These are phyloP conservation scores for Penicillium herquei DNA, from an alignment of 495 filamentous ascomycete genomes.

Conservation along the genomic window DNA sequence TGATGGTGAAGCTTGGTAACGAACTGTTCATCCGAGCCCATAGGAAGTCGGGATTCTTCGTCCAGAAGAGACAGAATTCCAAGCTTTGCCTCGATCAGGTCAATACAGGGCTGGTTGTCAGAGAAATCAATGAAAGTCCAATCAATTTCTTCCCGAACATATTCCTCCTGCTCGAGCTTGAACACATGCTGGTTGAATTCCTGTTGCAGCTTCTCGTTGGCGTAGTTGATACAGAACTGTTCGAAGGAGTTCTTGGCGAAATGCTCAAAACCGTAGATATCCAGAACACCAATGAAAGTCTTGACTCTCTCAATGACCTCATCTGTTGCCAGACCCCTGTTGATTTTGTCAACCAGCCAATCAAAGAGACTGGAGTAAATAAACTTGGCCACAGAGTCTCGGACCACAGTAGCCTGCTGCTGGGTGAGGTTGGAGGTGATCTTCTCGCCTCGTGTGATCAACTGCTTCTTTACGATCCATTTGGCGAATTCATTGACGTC, in stretches of 20 bases:
- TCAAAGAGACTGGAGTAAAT: slow-evolving; percentile 98
- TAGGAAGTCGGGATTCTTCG: slow-evolving; percentile 93
- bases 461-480: slow-evolving; percentile 99
- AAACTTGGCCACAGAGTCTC: slow-evolving; percentile 97
- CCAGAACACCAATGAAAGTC: slow-evolving; percentile 97
- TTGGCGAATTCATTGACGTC: slow-evolving; percentile 86
- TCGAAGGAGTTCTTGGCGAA: slow-evolving; percentile 99
- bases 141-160: slow-evolving; percentile 93
- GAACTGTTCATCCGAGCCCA: slow-evolving; percentile 97
- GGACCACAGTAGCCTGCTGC: slow-evolving; percentile 89
- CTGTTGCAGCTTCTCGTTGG: slow-evolving; percentile 98
- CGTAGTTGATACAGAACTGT: slow-evolving; percentile 99
- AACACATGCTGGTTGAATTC: slow-evolving; percentile 99
- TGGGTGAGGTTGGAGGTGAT: slow-evolving; percentile 95
- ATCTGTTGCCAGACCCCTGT: slow-evolving; percentile 83
- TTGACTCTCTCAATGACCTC: slow-evolving; percentile 76
- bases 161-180: slow-evolving; percentile 98
- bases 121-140: slow-evolving; percentile 99
- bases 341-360: slow-evolving; percentile 97
- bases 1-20: slow-evolving; percentile 97
- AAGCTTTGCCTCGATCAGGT: slow-evolving; percentile 95
- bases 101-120: slow-evolving; percentile 99
- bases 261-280: slow-evolving; percentile 99
- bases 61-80: slow-evolving; percentile 91
- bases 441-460: slow-evolving; percentile 95